These are phyloP conservation scores for Syncephalastrum racemosum DNA, from an alignment of 371 early-diverging fungal genomes.

Conservation along the genomic window DNA sequence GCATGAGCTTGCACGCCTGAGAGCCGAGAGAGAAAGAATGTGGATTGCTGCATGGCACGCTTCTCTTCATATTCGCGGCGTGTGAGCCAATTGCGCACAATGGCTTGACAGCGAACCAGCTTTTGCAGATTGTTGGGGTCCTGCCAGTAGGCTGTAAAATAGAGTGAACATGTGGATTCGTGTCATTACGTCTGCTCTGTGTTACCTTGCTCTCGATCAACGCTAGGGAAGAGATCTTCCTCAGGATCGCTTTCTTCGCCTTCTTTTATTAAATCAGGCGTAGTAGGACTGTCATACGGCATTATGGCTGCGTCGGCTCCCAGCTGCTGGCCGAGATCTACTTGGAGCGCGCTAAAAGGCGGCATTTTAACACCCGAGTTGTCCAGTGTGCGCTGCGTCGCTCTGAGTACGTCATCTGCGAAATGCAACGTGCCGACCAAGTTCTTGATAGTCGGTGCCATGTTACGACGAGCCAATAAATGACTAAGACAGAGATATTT, in stretches of 20 bases:
- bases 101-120: constrained; percentile 54
- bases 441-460: constrained; percentile 91
- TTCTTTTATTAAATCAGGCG: constrained; percentile 52
- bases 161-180: neutral
- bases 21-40: constrained; percentile 25
- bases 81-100: constrained; percentile 58
- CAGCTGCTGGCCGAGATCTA: too few relatives aligned
- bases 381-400: constrained; percentile 84
- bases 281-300: constrained; percentile 11
- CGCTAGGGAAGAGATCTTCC: neutral
- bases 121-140: constrained; percentile 28
- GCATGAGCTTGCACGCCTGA: constrained; percentile 64
- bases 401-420: constrained; percentile 84
- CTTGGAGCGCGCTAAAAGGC: constrained; percentile 47
- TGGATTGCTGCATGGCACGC: constrained; percentile 32
- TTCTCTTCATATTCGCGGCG: constrained; percentile 48
- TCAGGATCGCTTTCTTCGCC: constrained; percentile 37
- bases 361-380: constrained; percentile 80
- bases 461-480: constrained; percentile 78
- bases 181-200: too few relatives aligned
- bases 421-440: constrained; percentile 91
- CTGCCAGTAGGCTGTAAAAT: constrained; percentile 20
- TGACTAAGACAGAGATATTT: constrained; percentile 56
- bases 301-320: too few relatives aligned
- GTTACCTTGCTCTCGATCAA: neutral